Base-by-base conservation (phyloP, 2,329 filamentous ascomycete species). In the Malbranchea cinnamomea region DNA sequence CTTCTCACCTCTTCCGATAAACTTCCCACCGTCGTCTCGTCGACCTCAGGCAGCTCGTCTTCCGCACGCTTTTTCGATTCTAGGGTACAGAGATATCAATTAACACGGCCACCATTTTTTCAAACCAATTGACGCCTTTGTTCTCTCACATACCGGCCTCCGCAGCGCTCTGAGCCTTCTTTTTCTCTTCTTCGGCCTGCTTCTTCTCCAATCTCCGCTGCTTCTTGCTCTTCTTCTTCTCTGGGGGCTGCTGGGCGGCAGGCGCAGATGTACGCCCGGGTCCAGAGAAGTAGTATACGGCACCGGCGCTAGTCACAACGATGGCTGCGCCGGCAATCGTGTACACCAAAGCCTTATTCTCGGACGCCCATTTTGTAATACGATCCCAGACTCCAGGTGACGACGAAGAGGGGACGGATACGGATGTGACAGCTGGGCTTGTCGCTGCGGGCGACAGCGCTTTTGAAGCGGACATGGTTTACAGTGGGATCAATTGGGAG, bases 261-360 rank as follows among this genome's bases (percentile, higher is more conserved):
- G 44, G 35, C 28, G 52, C 44, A 28, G 51, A 45, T 30, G 59
- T 53, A 40, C 59, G 57, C 39, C 52, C 58, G 21, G 63, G 59
- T 46, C 78, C 58, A 13, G 37, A 33, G 43, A 93, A 65, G 57
- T 94, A 95, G 65, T 95, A 98, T 50, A 92, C 78, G 24, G 82
- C 81, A 44, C 89, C 87, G 19, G 85, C 87, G 37, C 81, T 82
- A 9, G 83, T 89, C 33, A 92, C 80, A 24, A 94, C 83, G 27
- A 93, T 71, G 31, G 87, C 87, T 36, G 93, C 80, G 48, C 89
- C 89, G 33, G 87, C 89, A 59, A 95, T 82, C 43, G 89, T 94
- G 60, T 94, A 98, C 39, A 92, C 85, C 32, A 87, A 70, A 27
- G 82, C 79, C 65, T 94, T 95, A 63, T 98, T 85, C 54, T 95